Evolutionary conservation across 73 alveolate genomes (phyloP).

Genomic region (Breviolum minutum): DNA sequence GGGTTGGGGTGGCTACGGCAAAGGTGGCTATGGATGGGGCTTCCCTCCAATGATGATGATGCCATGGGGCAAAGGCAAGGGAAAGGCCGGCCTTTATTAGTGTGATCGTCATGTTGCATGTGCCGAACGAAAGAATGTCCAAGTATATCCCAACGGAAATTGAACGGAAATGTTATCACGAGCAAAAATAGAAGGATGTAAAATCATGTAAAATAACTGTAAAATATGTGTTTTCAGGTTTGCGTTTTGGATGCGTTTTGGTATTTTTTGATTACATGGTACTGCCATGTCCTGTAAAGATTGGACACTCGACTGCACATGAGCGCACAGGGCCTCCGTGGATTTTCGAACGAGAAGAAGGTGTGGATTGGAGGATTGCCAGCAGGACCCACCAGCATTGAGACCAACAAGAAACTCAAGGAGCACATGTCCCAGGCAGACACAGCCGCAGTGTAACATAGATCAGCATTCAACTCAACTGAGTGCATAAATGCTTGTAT

Average conservation of each 20-base stretch:
- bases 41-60: constrained; percentile 93
- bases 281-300: too few species aligned
- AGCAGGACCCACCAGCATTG: constrained; percentile 76
- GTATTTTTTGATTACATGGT: not conserved
- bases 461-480: not conserved
- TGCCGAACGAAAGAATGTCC: too few species aligned
- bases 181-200: too few species aligned
- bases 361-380: constrained; percentile 89
- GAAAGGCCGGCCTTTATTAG: constrained; percentile 9
- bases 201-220: not conserved
- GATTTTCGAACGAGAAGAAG: constrained; percentile 92
- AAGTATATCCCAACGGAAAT: too few species aligned
- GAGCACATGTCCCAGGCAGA: constrained; percentile 91
- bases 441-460: not conserved
- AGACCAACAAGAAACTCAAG: constrained; percentile 93
- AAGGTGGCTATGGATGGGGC: constrained; percentile 95
- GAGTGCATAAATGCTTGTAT: too few species aligned
- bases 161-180: not conserved
- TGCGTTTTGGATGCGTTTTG: not conserved
- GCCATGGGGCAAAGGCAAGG: constrained; percentile 77
- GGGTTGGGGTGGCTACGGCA: constrained; percentile 95
- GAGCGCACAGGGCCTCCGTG: constrained; percentile 74
- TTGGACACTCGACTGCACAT: not conserved
- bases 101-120: too few species aligned
- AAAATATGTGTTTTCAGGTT: not conserved